A percentile compares a stretch with the other conserved stretches of the same genome.
These are phyloP conservation scores for Dioscorea zingiberensis DNA, from an alignment of 106 monocot species.

Conservation along the genomic window DNA sequence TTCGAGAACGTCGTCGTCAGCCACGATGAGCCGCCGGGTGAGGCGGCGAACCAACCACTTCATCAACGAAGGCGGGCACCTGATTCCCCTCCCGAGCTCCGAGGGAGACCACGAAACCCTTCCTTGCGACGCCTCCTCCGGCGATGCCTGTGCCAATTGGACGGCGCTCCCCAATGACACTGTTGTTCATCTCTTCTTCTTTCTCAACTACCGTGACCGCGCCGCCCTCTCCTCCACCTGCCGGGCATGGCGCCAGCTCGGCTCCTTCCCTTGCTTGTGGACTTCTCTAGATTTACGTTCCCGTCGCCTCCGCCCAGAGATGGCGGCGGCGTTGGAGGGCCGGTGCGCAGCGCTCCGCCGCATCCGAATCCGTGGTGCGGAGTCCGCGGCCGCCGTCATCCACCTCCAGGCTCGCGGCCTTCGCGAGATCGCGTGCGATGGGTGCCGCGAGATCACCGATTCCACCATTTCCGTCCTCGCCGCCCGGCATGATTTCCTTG, in stretches of 20 bases:
- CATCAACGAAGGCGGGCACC: too few species aligned
- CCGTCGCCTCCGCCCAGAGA: slow-evolving; percentile 30
- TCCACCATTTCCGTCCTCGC: slow-evolving; percentile 54
- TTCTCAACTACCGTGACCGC: slow-evolving; percentile 85
- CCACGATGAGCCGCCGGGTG: too few species aligned
- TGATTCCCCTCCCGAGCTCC: too few species aligned
- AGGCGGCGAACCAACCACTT: too few species aligned
- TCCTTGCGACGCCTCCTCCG: too few species aligned
- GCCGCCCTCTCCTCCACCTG: slow-evolving; percentile 81
- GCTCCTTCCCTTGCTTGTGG: slow-evolving; percentile 79
- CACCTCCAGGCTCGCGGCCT: slow-evolving; percentile 47
- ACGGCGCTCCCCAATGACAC: slow-evolving; percentile 76
- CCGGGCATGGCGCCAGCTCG: slow-evolving; percentile 63
- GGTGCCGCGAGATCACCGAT: slow-evolving; percentile 53
- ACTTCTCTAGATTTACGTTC: slow-evolving; percentile 71
- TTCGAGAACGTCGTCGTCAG: too few species aligned
- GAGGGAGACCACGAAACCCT: too few species aligned
- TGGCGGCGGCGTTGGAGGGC: slow-evolving; percentile 39
- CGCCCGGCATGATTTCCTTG: slow-evolving; percentile 56
- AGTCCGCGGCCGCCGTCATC: slow-evolving; percentile 41
- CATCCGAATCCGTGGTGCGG: slow-evolving; percentile 55
- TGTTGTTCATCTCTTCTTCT: slow-evolving; percentile 70
- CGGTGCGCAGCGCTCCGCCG: slow-evolving; percentile 47
- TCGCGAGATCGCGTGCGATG: slow-evolving; percentile 38
- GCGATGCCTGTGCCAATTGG: slow-evolving; percentile 29